Evolutionary conservation across 306 rosid species (phyloP), one percentile per base, ranked within the genome.

Genomic region (Acacia acuminata): DNA sequence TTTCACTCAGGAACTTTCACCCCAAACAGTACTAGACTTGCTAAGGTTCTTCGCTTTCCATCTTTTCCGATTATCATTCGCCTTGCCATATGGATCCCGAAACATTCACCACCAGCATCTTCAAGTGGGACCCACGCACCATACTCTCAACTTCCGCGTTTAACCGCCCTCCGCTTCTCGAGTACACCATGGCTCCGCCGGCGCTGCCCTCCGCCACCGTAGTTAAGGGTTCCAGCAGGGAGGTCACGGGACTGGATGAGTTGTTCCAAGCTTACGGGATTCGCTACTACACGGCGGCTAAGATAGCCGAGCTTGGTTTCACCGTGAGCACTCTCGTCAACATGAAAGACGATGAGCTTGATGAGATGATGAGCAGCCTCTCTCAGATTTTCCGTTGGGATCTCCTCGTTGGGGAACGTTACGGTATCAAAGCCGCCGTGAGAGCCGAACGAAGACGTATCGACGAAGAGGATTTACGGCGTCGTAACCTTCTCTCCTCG

Each of bases 341-440:
- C 81, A 91, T 96, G 99, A 94, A 86, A 68, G 99, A 96, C n/a
- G 94, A 86, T 14, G 99, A 96, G 84, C 88, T 96, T 10, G 99
- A 96, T 64, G 99, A 96, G 27, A 96, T 96, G 99, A 96, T 96
- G 97, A 94, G 79, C 88, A 92, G 97, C 84, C 82, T 94, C 13
- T 91, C 89, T 8, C 99, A 92, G 80, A 88, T 91, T 63, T 96
- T 94, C 58, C 88, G 94, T 0, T 91, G 98, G 97, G 97, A 96
- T 30, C 94, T 96, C 20, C 94, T 94, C 45, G 96, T 94, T 7
- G 99, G 99, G 0, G 99, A 96, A 73, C 83, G 96, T 27, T 96
- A 96, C 79, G 99, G 99, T 9, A 89, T 96, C 76, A 96, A 93
- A 86, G 97, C 99, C 3, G 94, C 99, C 47, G 85, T 96, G 4